Base-by-base conservation (phyloP, 345 rosid species). In the Rhodamnia rubescens region DNA sequence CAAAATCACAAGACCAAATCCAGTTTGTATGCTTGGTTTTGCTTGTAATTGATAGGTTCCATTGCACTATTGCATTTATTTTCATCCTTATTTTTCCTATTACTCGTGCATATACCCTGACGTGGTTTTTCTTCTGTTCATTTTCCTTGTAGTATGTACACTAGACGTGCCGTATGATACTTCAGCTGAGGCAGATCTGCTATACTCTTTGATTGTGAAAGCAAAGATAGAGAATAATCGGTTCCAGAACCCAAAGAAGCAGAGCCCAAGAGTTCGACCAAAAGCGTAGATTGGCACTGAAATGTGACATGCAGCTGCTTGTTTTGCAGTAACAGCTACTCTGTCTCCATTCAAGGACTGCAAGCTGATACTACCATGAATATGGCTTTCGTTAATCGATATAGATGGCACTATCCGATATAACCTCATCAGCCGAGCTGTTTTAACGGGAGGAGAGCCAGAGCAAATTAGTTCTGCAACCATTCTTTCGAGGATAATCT, bases 201-300 rank as follows among this genome's bases (percentile, higher is more conserved):
- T 93, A 20, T 94, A 92, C 87, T 91, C 93, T 69, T 92, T 97
- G 42, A 93, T 94, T 5, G 91, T 91, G 36, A 95, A 97, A 93
- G 96, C 98, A 15, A 92, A 87, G 89, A 94, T 93, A 20, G 97
- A 95, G 92, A 97, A 95, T 88, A 95, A 93, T 88, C 94, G 97
- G 64, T 94, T 88, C 86, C 91, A 85, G 74, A 95, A 92, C 89
- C 98, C 98, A 53, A 95, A 90, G 91, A 95, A 93, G 92, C 92
- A 93, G 90, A n/a, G n/a, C 92, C 98, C 24, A 92, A 89, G 74
- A 81, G 87, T 89, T 95, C 98, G 64, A 86, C 91, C 42, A 82
- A 91, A 85, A 92, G 93, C 85, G 98, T 93, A 40, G 99, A 97
- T 86, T 95, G 95, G 95, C 91, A 83, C 52, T 75, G 57, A 82